Evolutionary conservation across 495 filamentous ascomycete genomes (phyloP).

Genomic region (Penicillium argentinense): DNA sequence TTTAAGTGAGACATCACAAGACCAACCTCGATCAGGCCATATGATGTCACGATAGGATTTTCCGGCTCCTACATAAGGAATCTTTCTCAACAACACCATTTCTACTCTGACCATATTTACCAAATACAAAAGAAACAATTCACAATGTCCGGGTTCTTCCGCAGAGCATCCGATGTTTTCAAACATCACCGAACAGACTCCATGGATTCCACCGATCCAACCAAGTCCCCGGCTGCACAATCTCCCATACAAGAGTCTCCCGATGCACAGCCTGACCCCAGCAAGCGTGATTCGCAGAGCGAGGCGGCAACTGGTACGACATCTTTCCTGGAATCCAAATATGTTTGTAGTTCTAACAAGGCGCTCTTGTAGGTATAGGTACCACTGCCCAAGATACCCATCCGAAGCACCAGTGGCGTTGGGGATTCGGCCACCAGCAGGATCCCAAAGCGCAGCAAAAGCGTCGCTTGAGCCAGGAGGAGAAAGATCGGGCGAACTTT

Average conservation of each 20-base stretch:
- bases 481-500: slow-evolving; percentile 3
- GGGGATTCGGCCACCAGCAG: slow-evolving; percentile 2
- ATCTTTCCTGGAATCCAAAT: neutral
- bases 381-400: neutral
- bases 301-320: neutral
- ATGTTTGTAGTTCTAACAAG: neutral
- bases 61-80: too few relatives aligned
- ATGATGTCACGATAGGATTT: neutral
- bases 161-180: slow-evolving; percentile 6
- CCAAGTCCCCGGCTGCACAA: neutral
- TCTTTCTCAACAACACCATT: too few relatives aligned
- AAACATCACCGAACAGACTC: slow-evolving; percentile 6
- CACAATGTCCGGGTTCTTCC: slow-evolving; percentile 6
- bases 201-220: slow-evolving; percentile 2
- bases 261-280: neutral
- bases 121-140: neutral
- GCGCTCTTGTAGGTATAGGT: neutral
- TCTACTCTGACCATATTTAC: too few relatives aligned
- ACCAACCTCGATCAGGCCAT: neutral
- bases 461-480: neutral
- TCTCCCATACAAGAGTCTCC: neutral
- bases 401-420: neutral
- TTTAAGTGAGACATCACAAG: neutral
- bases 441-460: neutral
- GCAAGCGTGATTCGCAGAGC: neutral